Evolutionary conservation across 2,329 filamentous ascomycete species (phyloP).

Genomic region (Alternaria metachromatica): DNA sequence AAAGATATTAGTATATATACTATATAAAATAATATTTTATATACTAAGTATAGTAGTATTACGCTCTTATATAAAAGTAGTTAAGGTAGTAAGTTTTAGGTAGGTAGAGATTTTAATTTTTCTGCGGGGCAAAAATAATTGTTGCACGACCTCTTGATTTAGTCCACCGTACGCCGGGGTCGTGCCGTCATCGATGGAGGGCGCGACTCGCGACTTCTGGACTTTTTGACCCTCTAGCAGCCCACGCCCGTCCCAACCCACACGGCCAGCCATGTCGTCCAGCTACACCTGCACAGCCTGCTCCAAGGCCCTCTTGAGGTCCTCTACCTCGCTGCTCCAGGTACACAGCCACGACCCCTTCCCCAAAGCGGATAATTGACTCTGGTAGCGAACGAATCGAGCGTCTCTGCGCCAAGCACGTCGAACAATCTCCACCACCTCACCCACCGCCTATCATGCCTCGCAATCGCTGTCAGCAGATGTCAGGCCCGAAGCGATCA

Average conservation of each 20-base stretch:
- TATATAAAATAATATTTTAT: no score
- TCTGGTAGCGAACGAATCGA: slow-evolving; percentile 28
- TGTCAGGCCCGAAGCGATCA: slow-evolving; percentile 23
- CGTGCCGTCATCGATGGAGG: slow-evolving; percentile 43
- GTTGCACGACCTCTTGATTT: no score
- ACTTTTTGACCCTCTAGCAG: slow-evolving; percentile 27
- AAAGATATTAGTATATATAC: no score
- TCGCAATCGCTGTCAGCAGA: slow-evolving; percentile 25
- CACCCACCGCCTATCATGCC: slow-evolving; percentile 31
- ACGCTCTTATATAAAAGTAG: no score
- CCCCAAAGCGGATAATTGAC: slow-evolving; percentile 20
- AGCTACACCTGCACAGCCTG: slow-evolving; percentile 48
- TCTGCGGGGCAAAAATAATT: no score
- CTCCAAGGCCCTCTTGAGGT: slow-evolving; percentile 32
- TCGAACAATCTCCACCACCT: slow-evolving; percentile 33
- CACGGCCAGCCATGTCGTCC: slow-evolving; percentile 42
- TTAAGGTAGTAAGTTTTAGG: no score
- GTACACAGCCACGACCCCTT: slow-evolving; percentile 16
- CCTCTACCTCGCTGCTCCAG: slow-evolving; percentile 23
- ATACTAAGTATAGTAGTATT: no score
- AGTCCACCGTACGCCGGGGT: no score
- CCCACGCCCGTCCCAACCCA: slow-evolving; percentile 4
- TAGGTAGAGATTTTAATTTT: no score
- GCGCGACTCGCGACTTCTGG: slow-evolving; percentile 30
- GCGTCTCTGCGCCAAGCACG: slow-evolving; percentile 22